phyloP scores from a whole-genome alignment of 2,329 filamentous ascomycete species.

The Salinomyces thailandicus region DNA sequence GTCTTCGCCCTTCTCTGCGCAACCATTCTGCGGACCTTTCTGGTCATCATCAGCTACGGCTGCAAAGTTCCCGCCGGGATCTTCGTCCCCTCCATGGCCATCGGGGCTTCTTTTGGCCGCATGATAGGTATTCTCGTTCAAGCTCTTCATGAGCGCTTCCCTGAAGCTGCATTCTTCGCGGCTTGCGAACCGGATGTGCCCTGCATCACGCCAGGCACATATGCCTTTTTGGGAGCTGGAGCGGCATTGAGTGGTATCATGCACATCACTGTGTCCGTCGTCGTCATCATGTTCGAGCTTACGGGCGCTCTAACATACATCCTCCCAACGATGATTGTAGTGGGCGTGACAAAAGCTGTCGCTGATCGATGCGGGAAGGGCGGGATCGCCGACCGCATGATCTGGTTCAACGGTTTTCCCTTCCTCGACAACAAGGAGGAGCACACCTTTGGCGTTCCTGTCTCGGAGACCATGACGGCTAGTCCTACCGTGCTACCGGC shows the following conservation, averaged over 20 bases:
- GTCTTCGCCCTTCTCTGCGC: slow-evolving; percentile 68
- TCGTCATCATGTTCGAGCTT: slow-evolving; percentile 98
- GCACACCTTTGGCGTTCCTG: slow-evolving; percentile 88
- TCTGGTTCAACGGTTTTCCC: slow-evolving; percentile 95
- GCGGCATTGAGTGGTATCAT: slow-evolving; percentile 92
- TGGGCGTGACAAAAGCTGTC: slow-evolving; percentile 90
- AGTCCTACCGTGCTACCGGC: slow-evolving; percentile 65
- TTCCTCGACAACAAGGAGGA: slow-evolving; percentile 97
- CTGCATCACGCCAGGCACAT: slow-evolving; percentile 94
- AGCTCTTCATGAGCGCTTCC: slow-evolving; percentile 73
- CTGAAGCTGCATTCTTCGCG: slow-evolving; percentile 72
- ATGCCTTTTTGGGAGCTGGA: slow-evolving; percentile 86
- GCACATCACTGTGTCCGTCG: slow-evolving; percentile 93
- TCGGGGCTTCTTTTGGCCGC: slow-evolving; percentile 87
- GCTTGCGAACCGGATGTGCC: slow-evolving; percentile 83
- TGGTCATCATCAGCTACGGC: slow-evolving; percentile 93
- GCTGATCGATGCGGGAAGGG: slow-evolving; percentile 87
- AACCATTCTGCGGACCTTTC: slow-evolving; percentile 66
- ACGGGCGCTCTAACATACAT: slow-evolving; percentile 97
- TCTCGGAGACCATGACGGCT: slow-evolving; percentile 71
- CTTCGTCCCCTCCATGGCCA: slow-evolving; percentile 95
- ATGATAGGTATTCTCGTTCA: slow-evolving; percentile 93
- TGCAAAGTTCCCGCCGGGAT: slow-evolving; percentile 97
- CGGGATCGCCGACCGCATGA: slow-evolving; percentile 95
- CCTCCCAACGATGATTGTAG: slow-evolving; percentile 96